phyloP scores from a whole-genome alignment of 345 rosid genomes.

The Trapa bicornis region DNA sequence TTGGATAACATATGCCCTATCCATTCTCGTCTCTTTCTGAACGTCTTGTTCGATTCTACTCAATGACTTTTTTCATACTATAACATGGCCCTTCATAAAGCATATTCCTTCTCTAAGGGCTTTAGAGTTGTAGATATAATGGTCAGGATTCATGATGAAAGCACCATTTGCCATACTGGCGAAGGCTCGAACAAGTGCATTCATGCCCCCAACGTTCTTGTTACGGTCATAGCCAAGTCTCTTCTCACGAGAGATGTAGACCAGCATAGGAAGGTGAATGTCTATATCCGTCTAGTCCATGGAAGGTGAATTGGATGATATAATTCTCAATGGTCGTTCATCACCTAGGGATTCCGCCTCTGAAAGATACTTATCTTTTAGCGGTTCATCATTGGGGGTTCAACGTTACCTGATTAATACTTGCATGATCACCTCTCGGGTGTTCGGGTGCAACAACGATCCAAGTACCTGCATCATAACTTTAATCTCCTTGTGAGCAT shows the following conservation, averaged over 20 bases:
- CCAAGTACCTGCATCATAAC: constrained; percentile 71
- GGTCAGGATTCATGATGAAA: constrained; percentile 76
- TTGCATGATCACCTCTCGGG: constrained; percentile 66
- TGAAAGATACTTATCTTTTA: constrained; percentile 17
- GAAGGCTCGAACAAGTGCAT: constrained; percentile 66
- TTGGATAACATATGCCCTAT: too few relatives aligned
- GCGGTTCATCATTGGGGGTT: constrained; percentile 46
- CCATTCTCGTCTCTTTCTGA: too few relatives aligned
- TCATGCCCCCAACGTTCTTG: constrained; percentile 94
- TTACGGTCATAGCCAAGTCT: constrained; percentile 81
- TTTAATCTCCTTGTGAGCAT: constrained; percentile 57
- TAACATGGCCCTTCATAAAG: constrained; percentile 61
- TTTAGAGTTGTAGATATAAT: constrained; percentile 56
- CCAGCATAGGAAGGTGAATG: constrained; percentile 70
- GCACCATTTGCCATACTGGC: constrained; percentile 88
- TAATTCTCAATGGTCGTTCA: background rate
- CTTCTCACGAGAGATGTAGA: constrained; percentile 72
- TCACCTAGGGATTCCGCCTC: background rate
- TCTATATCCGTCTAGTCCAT: constrained; percentile 52
- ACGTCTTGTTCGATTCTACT: too few relatives aligned
- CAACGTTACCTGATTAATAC: constrained; percentile 71
- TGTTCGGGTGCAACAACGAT: constrained; percentile 41
- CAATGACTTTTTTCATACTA: too few relatives aligned
- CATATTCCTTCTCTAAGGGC: constrained; percentile 77
- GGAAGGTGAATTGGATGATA: constrained; percentile 8